phyloP scores from a whole-genome alignment of 495 filamentous ascomycete genomes.

The Lindgomyces ingoldianus region DNA sequence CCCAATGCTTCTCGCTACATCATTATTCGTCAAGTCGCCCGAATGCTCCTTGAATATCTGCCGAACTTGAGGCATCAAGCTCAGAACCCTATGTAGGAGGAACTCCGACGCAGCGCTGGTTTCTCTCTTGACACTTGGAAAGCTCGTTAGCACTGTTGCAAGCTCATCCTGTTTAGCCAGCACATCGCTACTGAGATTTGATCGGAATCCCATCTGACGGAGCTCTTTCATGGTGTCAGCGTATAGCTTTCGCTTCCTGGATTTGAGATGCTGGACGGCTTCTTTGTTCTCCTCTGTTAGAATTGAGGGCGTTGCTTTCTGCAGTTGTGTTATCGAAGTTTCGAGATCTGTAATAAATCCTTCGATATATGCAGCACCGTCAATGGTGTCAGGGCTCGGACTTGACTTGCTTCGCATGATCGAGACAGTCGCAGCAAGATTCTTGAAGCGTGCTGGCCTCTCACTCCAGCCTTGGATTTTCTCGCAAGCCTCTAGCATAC shows the following conservation, averaged over 20 bases:
- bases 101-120: constrained; percentile 53
- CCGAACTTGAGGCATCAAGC: constrained; percentile 67
- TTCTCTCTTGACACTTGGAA: constrained; percentile 49
- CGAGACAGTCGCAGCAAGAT: constrained; percentile 62
- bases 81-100: constrained; percentile 75
- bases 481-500: constrained; percentile 15
- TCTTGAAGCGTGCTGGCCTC: constrained; percentile 68
- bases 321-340: constrained; percentile 67
- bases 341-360: constrained; percentile 67
- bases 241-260: constrained; percentile 85
- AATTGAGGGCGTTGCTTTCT: constrained; percentile 73
- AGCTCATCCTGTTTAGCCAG: constrained; percentile 72
- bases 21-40: constrained; percentile 75
- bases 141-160: constrained; percentile 58
- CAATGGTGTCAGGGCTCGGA: constrained; percentile 53
- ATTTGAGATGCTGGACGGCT: constrained; percentile 80
- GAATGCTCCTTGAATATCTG: constrained; percentile 68
- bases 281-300: constrained; percentile 82
- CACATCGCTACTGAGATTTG: constrained; percentile 68
- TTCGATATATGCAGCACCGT: constrained; percentile 63
- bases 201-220: constrained; percentile 83
- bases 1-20: constrained; percentile 74
- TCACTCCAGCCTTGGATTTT: constrained; percentile 56
- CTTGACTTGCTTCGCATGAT: constrained; percentile 63
- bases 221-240: constrained; percentile 80